Base-by-base conservation (phyloP, 441 rosid genomes). In the Lepidium campestre region DNA sequence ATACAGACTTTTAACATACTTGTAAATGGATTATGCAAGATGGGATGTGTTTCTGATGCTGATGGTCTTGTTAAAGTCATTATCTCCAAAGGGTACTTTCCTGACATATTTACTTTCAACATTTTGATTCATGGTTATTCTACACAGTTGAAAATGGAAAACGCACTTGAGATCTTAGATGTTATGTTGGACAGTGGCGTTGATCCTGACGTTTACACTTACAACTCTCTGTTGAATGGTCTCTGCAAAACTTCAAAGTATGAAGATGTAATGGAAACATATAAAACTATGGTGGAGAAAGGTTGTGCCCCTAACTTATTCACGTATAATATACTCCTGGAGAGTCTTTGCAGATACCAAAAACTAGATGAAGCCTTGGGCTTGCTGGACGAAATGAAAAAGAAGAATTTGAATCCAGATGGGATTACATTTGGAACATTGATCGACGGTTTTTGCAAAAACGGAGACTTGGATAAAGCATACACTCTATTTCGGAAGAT, bases 11-110 rank as follows among this genome's bases (percentile, higher is more conserved):
- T 88, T 71, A 91, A 94, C 75, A 71, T 89, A 52, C 75, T 94
- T 22, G 77, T 89, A 18, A 86, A 88, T 64, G 98, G 97, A 57
- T 80, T 94, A 35, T 88, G 97, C 82, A 94, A 91, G 83, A 85
- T 91, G 88, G 97, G 96, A n/a, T 86, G 93, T 27, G 80, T 89
- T 67, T 79, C 90, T 67, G 98, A 88, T 86, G 97, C 94, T 52
- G 72, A 72, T 70, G 81, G 80, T 60, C 77, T 91, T 34, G 65
- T 89, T 76, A 80, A 88, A 70, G 76, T 76, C 74, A 93, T 89
- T 52, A 82, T 85, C 74, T 75, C 80, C 57, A 86, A 82, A 76
- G 98, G 98, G 39, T 85, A 76, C 77, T 63, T 78, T 50, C 97
- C 90, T 15, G 97, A 94, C 68, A 82, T 91, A 56, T 86, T 83